These are phyloP conservation scores for Diutina ranongensis DNA, from an alignment of 1,139 yeast species.

Conservation along the genomic window DNA sequence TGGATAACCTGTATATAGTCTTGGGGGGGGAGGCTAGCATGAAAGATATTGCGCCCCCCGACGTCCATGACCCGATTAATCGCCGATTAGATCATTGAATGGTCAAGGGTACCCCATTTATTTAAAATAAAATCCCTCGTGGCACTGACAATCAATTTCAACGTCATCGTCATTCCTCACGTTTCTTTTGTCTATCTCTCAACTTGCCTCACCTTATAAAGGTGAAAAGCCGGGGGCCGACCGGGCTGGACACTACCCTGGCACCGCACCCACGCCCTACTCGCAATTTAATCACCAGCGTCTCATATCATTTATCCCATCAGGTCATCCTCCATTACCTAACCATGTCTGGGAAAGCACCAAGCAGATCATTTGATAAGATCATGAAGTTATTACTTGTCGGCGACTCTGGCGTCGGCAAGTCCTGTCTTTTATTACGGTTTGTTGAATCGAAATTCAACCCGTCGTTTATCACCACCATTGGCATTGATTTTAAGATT, in stretches of 20 bases:
- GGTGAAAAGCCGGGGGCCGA: not conserved
- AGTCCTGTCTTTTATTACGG: conserved; percentile 85
- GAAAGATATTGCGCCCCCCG: too few relatives aligned
- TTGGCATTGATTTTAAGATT: conserved; percentile 96
- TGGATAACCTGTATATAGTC: too few relatives aligned
- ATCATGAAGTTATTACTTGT: conserved; percentile 88
- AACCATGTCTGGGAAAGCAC: conserved; percentile 45
- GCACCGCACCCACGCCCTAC: not conserved
- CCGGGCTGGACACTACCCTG: not conserved
- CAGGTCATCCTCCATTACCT: not conserved
- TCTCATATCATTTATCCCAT: too few relatives aligned
- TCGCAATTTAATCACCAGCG: not conserved
- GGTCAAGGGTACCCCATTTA: too few relatives aligned
- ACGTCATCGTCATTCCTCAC: not conserved
- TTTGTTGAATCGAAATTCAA: conserved; percentile 96
- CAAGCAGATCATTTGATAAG: conserved; percentile 81
- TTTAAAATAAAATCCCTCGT: too few relatives aligned
- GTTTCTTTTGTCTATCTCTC: not conserved
- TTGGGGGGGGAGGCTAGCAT: too few relatives aligned
- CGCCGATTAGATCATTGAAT: too few relatives aligned
- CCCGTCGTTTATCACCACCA: conserved; percentile 92
- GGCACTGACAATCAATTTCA: too few relatives aligned
- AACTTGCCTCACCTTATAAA: too few relatives aligned
- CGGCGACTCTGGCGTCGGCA: conserved; percentile 95
- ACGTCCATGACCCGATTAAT: too few relatives aligned